phyloP scores from a whole-genome alignment of 2,329 filamentous ascomycete species.

The Alternaria alternata region DNA sequence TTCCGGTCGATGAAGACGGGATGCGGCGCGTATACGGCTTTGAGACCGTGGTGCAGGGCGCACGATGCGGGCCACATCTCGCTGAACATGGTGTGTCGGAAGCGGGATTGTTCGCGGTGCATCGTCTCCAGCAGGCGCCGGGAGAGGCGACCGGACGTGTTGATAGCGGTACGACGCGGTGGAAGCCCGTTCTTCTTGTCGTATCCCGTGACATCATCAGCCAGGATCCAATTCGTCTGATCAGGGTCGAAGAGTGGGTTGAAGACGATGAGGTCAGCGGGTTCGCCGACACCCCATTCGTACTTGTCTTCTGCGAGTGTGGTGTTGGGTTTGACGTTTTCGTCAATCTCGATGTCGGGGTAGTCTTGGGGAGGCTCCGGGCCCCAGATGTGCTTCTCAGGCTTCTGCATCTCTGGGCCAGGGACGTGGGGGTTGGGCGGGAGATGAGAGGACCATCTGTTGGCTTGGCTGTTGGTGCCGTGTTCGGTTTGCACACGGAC shows the following conservation, averaged over 20 bases:
- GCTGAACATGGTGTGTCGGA: conserved; percentile 76
- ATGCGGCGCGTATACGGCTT: conserved; percentile 73
- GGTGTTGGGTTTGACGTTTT: conserved; percentile 62
- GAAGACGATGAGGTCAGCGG: conserved; percentile 78
- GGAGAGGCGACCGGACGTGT: conserved; percentile 74
- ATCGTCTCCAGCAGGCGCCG: conserved; percentile 72
- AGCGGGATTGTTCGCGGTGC: conserved; percentile 76
- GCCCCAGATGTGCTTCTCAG: conserved; percentile 60
- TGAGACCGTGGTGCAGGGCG: conserved; percentile 78
- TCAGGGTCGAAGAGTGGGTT: conserved; percentile 79
- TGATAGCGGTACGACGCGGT: conserved; percentile 74
- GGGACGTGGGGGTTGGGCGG: conserved; percentile 55
- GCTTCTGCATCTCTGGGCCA: conserved; percentile 47
- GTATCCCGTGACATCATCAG: conserved; percentile 75
- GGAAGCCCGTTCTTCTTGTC: conserved; percentile 62
- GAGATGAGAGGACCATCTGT: conserved; percentile 53
- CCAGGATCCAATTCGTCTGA: conserved; percentile 76
- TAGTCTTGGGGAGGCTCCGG: conserved; percentile 54
- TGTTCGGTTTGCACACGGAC: conserved; percentile 69
- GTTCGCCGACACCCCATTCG: conserved; percentile 73
- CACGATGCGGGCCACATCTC: conserved; percentile 80
- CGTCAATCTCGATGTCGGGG: conserved; percentile 61
- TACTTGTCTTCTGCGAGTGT: conserved; percentile 64
- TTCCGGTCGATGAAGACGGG: conserved; percentile 65
- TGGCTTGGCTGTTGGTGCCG: conserved; percentile 57